Percentiles rank a stretch among this genome's conserved stretches.
Evolutionary conservation across 2,329 filamentous ascomycete genomes (phyloP).

Genomic region (Hypoxylon sp.): DNA sequence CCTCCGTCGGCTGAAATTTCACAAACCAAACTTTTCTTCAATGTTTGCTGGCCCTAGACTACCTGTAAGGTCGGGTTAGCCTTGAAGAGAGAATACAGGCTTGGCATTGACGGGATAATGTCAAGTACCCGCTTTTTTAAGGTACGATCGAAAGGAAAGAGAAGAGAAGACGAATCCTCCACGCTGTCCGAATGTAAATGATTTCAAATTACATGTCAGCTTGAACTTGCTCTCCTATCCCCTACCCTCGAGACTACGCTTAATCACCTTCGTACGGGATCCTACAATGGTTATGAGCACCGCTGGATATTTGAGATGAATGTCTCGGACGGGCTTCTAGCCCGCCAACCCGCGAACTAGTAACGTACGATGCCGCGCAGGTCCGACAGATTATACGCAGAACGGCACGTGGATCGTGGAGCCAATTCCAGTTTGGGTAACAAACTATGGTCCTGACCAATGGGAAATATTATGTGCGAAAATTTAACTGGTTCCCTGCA

Average conservation of each 20-base stretch:
- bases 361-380: slow-evolving; percentile 39
- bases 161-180: too few relatives aligned
- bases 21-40: too few relatives aligned
- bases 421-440: slow-evolving; percentile 40
- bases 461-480: slow-evolving; percentile 27
- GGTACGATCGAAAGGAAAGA: too few relatives aligned
- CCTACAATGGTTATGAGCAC: too few relatives aligned
- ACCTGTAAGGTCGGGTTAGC: too few relatives aligned
- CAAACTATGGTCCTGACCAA: slow-evolving; percentile 33
- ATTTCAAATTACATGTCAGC: neutral
- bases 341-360: slow-evolving; percentile 12
- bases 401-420: slow-evolving; percentile 27
- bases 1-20: too few relatives aligned
- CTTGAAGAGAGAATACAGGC: too few relatives aligned
- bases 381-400: slow-evolving; percentile 14
- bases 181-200: neutral
- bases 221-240: neutral
- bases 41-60: too few relatives aligned
- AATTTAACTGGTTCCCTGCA: slow-evolving; percentile 20
- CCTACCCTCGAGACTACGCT: neutral
- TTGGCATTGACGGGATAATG: too few relatives aligned
- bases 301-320: neutral
- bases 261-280: neutral
- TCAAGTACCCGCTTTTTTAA: too few relatives aligned
- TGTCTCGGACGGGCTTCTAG: neutral